These are phyloP conservation scores for Cladosporium sp. DNA, from an alignment of 2,329 filamentous ascomycete genomes.

Conservation along the genomic window DNA sequence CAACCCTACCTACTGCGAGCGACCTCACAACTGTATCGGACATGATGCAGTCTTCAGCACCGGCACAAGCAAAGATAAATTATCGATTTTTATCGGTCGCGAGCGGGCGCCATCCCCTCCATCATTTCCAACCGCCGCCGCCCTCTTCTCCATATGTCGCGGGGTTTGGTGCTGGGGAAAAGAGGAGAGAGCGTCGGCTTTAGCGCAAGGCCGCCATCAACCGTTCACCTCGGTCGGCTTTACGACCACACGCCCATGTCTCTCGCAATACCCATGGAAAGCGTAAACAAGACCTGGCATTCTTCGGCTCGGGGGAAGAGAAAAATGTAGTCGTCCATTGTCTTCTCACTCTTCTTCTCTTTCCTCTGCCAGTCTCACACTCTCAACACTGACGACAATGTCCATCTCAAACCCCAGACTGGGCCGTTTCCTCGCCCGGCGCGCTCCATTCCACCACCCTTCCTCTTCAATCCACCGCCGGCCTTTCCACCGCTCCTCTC, in stretches of 20 bases:
- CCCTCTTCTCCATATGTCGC: too few relatives aligned
- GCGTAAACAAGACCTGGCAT: conserved; percentile 6
- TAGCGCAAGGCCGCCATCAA: conserved; percentile 4
- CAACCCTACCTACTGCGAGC: too few relatives aligned
- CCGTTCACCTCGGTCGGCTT: conserved; percentile 12
- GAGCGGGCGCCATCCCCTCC: too few relatives aligned
- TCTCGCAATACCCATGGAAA: neutral
- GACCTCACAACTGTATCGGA: too few relatives aligned
- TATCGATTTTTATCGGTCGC: too few relatives aligned
- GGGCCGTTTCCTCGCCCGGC: conserved; percentile 6
- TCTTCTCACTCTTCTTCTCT: conserved; percentile 4
- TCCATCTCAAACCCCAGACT: conserved; percentile 2
- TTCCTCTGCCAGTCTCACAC: neutral
- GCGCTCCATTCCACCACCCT: neutral
- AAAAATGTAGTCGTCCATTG: conserved; percentile 10
- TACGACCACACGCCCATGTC: conserved; percentile 1
- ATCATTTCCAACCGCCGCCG: too few relatives aligned
- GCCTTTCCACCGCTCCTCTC: conserved; percentile 25
- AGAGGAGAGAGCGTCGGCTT: too few relatives aligned
- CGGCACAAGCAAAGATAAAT: too few relatives aligned
- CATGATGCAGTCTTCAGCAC: too few relatives aligned
- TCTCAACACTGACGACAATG: conserved; percentile 3
- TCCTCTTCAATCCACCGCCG: neutral
- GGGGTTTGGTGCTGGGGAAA: too few relatives aligned
- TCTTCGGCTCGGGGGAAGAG: conserved; percentile 3